These are phyloP conservation scores for Fusarium sp. DNA, from an alignment of 2,329 filamentous ascomycete species.

Conservation along the genomic window DNA sequence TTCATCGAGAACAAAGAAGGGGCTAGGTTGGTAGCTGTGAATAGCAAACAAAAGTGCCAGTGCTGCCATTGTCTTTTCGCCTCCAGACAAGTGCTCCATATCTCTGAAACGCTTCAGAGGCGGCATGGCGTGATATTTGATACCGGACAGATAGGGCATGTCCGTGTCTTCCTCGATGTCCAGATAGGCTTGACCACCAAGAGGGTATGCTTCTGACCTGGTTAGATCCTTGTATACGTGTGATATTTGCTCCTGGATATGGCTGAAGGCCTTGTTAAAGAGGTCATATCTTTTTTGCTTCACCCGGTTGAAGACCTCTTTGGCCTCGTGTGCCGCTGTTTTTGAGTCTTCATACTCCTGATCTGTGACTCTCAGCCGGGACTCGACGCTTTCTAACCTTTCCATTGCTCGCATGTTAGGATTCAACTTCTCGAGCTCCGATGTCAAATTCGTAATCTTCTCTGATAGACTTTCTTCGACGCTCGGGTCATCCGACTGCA, in stretches of 20 bases:
- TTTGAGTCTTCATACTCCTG: constrained; percentile 90
- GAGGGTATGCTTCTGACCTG: constrained; percentile 85
- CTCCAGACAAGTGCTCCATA: constrained; percentile 97
- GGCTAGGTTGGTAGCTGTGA: constrained; percentile 92
- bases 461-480: constrained; percentile 81
- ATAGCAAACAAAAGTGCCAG: constrained; percentile 96
- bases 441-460: constrained; percentile 76
- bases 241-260: constrained; percentile 94
- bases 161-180: constrained; percentile 95
- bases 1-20: constrained; percentile 98
- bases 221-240: constrained; percentile 96
- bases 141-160: constrained; percentile 92
- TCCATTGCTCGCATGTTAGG: constrained; percentile 97
- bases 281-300: constrained; percentile 86
- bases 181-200: constrained; percentile 89
- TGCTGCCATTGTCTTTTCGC: constrained; percentile 98
- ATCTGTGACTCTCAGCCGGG: constrained; percentile 83
- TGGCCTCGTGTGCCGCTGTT: constrained; percentile 75
- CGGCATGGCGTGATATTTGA: constrained; percentile 99
- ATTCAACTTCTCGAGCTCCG: constrained; percentile 91
- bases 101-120: constrained; percentile 98
- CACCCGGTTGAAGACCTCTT: constrained; percentile 83
- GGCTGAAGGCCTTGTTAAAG: constrained; percentile 93
- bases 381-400: constrained; percentile 85
- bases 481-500: constrained; percentile 74